A percentile compares a stretch with the other conserved stretches of the same genome.
phyloP scores from a whole-genome alignment of 2,329 filamentous ascomycete species.

The Dactylellina parvicollis region DNA sequence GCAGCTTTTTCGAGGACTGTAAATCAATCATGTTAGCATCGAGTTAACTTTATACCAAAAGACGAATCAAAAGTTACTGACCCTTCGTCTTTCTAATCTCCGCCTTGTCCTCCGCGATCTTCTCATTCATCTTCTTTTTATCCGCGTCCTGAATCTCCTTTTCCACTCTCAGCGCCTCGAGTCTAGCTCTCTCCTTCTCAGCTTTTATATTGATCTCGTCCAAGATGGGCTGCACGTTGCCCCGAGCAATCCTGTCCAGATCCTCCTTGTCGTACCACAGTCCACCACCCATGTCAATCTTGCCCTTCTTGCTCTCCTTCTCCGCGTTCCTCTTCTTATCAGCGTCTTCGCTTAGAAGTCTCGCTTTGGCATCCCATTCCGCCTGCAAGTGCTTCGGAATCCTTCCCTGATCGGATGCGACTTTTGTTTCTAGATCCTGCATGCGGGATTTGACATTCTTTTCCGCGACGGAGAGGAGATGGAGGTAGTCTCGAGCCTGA shows the following conservation, averaged over 20 bases:
- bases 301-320: constrained; percentile 41
- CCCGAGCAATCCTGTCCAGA: constrained; percentile 43
- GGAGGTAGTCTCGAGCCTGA: constrained; percentile 46
- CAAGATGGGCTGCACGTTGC: constrained; percentile 50
- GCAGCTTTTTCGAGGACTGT: constrained; percentile 36
- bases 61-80: constrained; percentile 8
- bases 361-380: constrained; percentile 50
- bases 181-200: constrained; percentile 36
- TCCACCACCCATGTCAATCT: constrained; percentile 51
- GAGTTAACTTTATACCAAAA: neutral
- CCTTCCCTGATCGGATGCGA: constrained; percentile 46
- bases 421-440: constrained; percentile 50
- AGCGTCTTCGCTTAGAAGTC: constrained; percentile 35
- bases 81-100: constrained; percentile 47
- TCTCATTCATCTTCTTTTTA: constrained; percentile 25
- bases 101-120: constrained; percentile 25
- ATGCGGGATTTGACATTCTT: constrained; percentile 44
- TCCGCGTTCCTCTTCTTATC: constrained; percentile 43
- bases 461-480: constrained; percentile 32
- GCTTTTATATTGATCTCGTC: constrained; percentile 53
- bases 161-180: constrained; percentile 34
- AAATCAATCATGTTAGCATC: neutral
- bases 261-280: constrained; percentile 51
- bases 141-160: constrained; percentile 28
- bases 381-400: constrained; percentile 49